These are phyloP conservation scores for Arachnomyces sp. DNA, from an alignment of 2,329 filamentous ascomycete species.

Conservation along the genomic window DNA sequence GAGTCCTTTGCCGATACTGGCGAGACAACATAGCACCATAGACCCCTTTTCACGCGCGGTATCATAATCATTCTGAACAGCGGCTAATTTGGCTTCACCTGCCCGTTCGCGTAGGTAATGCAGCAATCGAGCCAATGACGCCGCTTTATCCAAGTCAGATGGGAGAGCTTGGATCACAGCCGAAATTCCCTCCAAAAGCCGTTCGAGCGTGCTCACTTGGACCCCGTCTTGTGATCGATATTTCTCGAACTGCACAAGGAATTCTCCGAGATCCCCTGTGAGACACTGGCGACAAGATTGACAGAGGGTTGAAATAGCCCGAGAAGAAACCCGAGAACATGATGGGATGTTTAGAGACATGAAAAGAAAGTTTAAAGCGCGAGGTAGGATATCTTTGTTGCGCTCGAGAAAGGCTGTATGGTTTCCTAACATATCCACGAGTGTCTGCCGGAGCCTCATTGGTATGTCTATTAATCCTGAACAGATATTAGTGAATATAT, in stretches of 20 bases:
- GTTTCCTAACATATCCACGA: constrained; percentile 37
- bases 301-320: constrained; percentile 37
- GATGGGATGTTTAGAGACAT: constrained; percentile 34
- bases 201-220: constrained; percentile 31
- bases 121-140: constrained; percentile 31
- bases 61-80: constrained; percentile 24
- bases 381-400: constrained; percentile 32
- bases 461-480: constrained; percentile 25
- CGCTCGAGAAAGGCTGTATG: constrained; percentile 39
- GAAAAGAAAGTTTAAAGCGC: constrained; percentile 38
- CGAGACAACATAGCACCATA: constrained; percentile 32
- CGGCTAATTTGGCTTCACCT: constrained; percentile 25
- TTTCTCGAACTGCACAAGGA: constrained; percentile 34
- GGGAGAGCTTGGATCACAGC: constrained; percentile 36
- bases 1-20: constrained; percentile 35
- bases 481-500: constrained; percentile 28
- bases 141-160: constrained; percentile 32
- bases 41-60: constrained; percentile 27
- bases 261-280: constrained; percentile 34
- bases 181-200: constrained; percentile 38
- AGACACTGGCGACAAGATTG: constrained; percentile 37
- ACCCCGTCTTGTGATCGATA: constrained; percentile 31
- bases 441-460: constrained; percentile 32
- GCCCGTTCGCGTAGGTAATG: constrained; percentile 30
- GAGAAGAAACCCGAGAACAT: constrained; percentile 35